Evolutionary conservation across 2,329 filamentous ascomycete species (phyloP), one percentile per base, ranked within the genome.

Genomic region (Colletotrichum trifolii): DNA sequence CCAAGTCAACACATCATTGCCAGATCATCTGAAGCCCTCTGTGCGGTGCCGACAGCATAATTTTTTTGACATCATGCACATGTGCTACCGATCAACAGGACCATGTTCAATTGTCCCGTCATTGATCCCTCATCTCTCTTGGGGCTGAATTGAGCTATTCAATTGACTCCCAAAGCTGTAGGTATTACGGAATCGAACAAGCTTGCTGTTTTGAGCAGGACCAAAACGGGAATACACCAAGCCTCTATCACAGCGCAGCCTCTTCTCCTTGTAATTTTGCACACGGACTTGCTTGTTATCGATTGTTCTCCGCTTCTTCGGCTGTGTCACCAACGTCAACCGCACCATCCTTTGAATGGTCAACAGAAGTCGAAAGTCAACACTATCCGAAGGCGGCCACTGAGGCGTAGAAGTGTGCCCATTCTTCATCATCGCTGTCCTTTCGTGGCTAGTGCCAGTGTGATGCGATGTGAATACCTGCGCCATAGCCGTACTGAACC

Each of bases 391-490:
- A 36, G 58, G 56, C 52, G 42, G 49, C 39, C 34, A 54, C 54
- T 59, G 56, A 67, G 61, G 54, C 60, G 54, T 65, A 10, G 61
- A 47, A 34, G 61, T 60, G 61, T 56, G 48, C 47, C 54, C 54
- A 67, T 58, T 64, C 15, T 57, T 43, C 54, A 49, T 45, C 42
- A 59, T 55, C 45, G 59, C 60, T 40, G 45, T 58, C 60, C 59
- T 54, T 43, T 64, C 64, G 64, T 59, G 67, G 64, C 59, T 59
- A 57, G 65, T 61, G 53, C 53, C 54, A 17, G 53, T 68, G 67
- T 67, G 67, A 68, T 60, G 47, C 58, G 67, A 67, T 64, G 61
- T 66, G 64, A 66, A 66, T 34, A 64, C 25, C 25, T 25, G 25
- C 25, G 25, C 25, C 25, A 25, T 25, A 5, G 48, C 43, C 15